phyloP scores from a whole-genome alignment of 768 basidiomycete species.

The Tephrocybe sp. region DNA sequence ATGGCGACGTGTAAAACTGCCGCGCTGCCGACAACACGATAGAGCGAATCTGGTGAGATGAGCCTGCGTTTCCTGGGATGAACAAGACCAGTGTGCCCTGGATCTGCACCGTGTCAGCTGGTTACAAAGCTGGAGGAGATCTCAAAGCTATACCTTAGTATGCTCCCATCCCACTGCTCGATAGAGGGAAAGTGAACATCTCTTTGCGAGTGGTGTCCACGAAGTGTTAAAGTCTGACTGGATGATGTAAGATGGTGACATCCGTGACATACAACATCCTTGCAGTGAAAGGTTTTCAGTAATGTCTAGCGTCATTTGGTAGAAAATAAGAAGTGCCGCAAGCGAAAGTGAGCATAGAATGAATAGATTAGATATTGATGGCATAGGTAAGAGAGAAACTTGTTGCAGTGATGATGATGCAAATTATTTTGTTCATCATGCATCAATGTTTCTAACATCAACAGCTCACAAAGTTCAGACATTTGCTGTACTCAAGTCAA shows the following conservation, averaged over 20 bases:
- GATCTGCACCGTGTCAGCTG: constrained; percentile 5
- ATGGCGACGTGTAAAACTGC: constrained; percentile 70
- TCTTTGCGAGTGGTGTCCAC: constrained; percentile 67
- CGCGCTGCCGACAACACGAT: constrained; percentile 89
- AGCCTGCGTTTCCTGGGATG: constrained; percentile 97
- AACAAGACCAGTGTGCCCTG: constrained; percentile 86
- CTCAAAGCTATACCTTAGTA: constrained; percentile 43
- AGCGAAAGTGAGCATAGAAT: constrained; percentile 35
- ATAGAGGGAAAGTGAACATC: constrained; percentile 90
- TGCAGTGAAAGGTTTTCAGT: constrained; percentile 66
- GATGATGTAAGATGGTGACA: constrained; percentile 86
- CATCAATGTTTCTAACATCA: no score
- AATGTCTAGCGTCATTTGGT: constrained; percentile 42
- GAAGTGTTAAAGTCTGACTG: constrained; percentile 63
- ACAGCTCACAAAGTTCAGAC: background rate
- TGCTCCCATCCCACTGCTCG: constrained; percentile 85
- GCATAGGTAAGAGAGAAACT: constrained; percentile 19
- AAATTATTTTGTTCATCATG: no score
- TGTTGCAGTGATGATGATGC: background rate
- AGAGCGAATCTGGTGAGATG: constrained; percentile 89
- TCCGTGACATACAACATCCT: constrained; percentile 96
- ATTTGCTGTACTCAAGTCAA: background rate
- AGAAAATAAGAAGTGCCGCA: constrained; percentile 34
- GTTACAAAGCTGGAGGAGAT: background rate
- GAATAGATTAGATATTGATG: constrained; percentile 19